Evolutionary conservation across 2,329 filamentous ascomycete genomes (phyloP), one percentile per base, ranked within the genome.

Genomic region (Exophiala sp.): DNA sequence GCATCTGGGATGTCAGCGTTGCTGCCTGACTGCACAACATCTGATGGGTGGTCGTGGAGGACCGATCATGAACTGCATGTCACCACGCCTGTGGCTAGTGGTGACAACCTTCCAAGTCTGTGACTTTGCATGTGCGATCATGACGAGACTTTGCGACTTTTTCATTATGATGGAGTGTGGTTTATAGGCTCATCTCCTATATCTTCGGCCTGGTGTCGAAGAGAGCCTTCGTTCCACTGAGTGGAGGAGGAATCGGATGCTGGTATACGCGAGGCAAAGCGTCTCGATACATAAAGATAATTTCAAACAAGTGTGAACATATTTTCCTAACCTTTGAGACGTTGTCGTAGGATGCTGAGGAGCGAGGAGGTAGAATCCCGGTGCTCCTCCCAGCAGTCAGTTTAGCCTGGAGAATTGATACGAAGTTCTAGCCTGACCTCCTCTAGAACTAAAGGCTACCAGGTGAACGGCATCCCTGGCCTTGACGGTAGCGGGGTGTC

Each of bases 171-270:
- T 48, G 36, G 40, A 49, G 55, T 51, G 61, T 59, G 56, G 57
- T 66, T 65, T 62, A 69, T 79, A 78, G 78, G 76, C 54, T 78
- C 77, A 79, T 79, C 76, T 70, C 73, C 78, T 79, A 79, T 73
- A 66, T 55, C 71, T 76, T 73, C 71, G 70, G 71, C 75, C 75
- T 75, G 71, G 74, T 56, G 64, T 65, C 67, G 63, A 68, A 29
- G 66, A 68, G 69, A 65, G 69, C 71, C 66, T 57, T 52, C 11
- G n/a, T 42, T 65, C 65, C 63, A 65, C 68, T 65, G 65, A 66
- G 52, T 57, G 61, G 66, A 54, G 43, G 44, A 70, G 72, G 77
- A 78, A 79, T 69, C 63, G 58, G 78, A 78, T 80, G 78, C 78
- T 73, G 77, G 69, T 65, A 14, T 39, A 46, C 39, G 47, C 50